Conservation (phyloP, 495 filamentous ascomycete genomes). For the Tetracladium marchalianum region DNA sequence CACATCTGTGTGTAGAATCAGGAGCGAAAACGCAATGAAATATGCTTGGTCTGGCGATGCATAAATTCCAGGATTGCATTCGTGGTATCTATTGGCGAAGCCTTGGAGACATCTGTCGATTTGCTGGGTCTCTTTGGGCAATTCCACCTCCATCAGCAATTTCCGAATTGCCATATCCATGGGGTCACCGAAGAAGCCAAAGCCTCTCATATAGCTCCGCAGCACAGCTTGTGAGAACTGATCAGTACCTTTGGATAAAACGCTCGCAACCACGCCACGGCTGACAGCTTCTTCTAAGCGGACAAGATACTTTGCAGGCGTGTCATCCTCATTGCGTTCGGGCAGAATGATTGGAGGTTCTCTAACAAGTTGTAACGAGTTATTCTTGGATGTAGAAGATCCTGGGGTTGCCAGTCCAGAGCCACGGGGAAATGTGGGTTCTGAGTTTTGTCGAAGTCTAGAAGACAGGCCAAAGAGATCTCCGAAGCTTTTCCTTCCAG, state of each 20-base stretch:
- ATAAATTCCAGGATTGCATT: conserved; percentile 97
- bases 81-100: conserved; percentile 94
- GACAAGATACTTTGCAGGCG: conserved; percentile 77
- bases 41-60: conserved; percentile 88
- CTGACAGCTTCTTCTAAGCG: conserved; percentile 71
- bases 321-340: conserved; percentile 77
- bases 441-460: conserved; percentile 68
- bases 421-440: conserved; percentile 50
- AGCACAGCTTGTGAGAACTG: conserved; percentile 73
- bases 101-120: conserved; percentile 90
- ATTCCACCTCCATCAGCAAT: conserved; percentile 89
- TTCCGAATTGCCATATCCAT: conserved; percentile 97
- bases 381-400: conserved; percentile 56
- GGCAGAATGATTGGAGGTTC: conserved; percentile 57
- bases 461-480: conserved; percentile 70
- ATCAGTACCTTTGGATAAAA: conserved; percentile 75
- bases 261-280: conserved; percentile 67
- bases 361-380: conserved; percentile 54
- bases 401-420: conserved; percentile 56
- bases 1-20: conserved; percentile 94
- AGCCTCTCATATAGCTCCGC: conserved; percentile 88
- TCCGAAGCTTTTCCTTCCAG: conserved; percentile 80
- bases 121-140: conserved; percentile 96
- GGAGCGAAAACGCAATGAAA: conserved; percentile 91
- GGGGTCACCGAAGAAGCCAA: conserved; percentile 89